Base-by-base conservation (phyloP, 2,329 filamentous ascomycete species). In the Aspergillus caelatus region DNA sequence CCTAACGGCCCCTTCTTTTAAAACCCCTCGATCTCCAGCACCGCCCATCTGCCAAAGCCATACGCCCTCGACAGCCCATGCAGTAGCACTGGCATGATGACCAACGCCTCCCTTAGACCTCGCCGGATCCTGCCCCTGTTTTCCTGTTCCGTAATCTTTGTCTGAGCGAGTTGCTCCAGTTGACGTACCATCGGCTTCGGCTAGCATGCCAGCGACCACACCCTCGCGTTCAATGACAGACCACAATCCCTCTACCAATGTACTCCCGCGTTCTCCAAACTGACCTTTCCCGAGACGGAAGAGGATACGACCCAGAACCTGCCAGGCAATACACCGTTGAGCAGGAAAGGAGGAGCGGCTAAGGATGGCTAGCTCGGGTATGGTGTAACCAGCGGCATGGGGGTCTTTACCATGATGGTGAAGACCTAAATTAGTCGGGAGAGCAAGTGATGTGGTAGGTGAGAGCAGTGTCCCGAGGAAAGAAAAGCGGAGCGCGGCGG, bases 371-470 rank as follows among this genome's bases (percentile, higher is more conserved):
- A 99, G 83, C 78, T 99, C 95, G 0, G 89, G 88, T 34, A 99
- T 86, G 0, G 95, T 98, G 78, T 99, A 99, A 0, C 95, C 95
- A 0, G 95, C 95, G 1, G 94, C 92, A 77, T 96, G 93, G 19
- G 95, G 95, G 1, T 94, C 94, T 63, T 94, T 88, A 66, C 91
- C 93, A 76, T 99, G 95, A 77, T 99, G 94, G 77, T 99, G 95
- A 16, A 99, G 84, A 0, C 95, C 95, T 64, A 90, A 87, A 14
- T 88, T 89, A 1, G 88, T 87, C 6, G 94, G 91, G 30, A 98
- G 88, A 2, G 86, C 83, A 61, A 93, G 85, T 30, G 93, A 89
- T 39, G 88, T 85, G 56, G 88, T 85, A 0, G 95, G 95, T 0
- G 94, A 88, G 14, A 99, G 84, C 3, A 99, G 84, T 0, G 85